These are phyloP conservation scores for Eimeria sp. DNA, from an alignment of 169 alveolate genomes.

Conservation along the genomic window DNA sequence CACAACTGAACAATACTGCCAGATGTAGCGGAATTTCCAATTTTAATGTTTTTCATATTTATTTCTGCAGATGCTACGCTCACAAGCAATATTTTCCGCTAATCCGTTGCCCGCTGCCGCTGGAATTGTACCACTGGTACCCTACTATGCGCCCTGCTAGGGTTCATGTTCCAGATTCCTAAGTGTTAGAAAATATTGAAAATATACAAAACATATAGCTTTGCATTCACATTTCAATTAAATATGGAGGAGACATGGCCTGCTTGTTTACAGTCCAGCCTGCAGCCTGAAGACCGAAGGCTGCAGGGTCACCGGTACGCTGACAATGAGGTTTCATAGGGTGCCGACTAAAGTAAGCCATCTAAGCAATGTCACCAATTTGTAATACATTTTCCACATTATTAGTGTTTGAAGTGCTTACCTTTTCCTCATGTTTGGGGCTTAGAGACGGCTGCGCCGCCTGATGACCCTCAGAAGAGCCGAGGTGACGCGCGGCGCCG, in stretches of 20 bases:
- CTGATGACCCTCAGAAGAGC: background rate
- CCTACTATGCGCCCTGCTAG: background rate
- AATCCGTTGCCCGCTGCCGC: background rate
- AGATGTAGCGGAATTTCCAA: background rate
- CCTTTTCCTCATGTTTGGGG: background rate
- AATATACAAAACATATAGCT: background rate
- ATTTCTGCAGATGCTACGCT: background rate
- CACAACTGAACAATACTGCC: too few relatives aligned
- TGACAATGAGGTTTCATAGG: too few relatives aligned
- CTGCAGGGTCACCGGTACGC: background rate
- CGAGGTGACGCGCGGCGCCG: constrained; percentile 2
- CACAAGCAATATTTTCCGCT: background rate
- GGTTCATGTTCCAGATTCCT: too few relatives aligned
- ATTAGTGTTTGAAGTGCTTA: background rate
- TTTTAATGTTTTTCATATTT: background rate
- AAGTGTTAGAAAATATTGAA: background rate
- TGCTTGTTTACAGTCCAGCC: background rate
- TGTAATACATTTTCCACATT: background rate
- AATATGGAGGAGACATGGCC: background rate
- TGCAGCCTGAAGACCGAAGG: background rate
- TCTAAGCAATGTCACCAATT: background rate
- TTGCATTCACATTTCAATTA: background rate
- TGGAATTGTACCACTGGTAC: constrained; percentile 10
- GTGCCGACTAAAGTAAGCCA: too few relatives aligned
- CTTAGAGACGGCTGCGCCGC: background rate